These are phyloP conservation scores for Tolypocladium cylindrosporum DNA, from an alignment of 2,329 filamentous ascomycete species.

Conservation along the genomic window DNA sequence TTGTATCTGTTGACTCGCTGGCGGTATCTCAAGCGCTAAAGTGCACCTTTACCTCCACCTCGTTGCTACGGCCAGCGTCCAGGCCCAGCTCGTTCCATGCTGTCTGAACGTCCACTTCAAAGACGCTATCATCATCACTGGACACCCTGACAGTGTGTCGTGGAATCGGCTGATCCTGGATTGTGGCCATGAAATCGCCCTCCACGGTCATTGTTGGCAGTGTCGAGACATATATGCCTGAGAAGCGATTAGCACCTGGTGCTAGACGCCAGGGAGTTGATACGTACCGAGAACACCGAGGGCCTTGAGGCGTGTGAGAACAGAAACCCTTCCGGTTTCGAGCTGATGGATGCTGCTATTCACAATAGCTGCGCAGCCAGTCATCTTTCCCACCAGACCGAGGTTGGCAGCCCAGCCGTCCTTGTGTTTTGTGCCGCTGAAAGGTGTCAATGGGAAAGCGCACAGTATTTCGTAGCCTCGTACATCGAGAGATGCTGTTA, in stretches of 20 bases:
- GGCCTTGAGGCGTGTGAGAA: slow-evolving; percentile 68
- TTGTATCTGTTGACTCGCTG: background rate
- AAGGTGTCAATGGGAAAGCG: slow-evolving; percentile 55
- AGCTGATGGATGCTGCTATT: slow-evolving; percentile 46
- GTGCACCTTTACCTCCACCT: slow-evolving; percentile 59
- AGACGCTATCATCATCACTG: slow-evolving; percentile 41
- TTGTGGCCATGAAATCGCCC: slow-evolving; percentile 61
- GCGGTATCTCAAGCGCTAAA: slow-evolving; percentile 25
- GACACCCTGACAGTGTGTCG: slow-evolving; percentile 52
- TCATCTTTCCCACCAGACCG: slow-evolving; percentile 82
- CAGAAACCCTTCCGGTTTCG: slow-evolving; percentile 47
- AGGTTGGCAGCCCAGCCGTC: slow-evolving; percentile 54
- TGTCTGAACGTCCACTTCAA: slow-evolving; percentile 65
- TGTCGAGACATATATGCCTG: slow-evolving; percentile 65
- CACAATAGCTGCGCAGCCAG: slow-evolving; percentile 69
- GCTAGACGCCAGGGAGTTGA: background rate
- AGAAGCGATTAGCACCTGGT: background rate
- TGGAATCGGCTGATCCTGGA: slow-evolving; percentile 63
- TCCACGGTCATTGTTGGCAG: slow-evolving; percentile 51
- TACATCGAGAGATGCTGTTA: slow-evolving; percentile 52
- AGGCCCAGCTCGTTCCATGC: slow-evolving; percentile 72
- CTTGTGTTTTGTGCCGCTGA: slow-evolving; percentile 30
- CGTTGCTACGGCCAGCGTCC: slow-evolving; percentile 67
- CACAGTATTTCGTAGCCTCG: slow-evolving; percentile 75
- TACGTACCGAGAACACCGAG: slow-evolving; percentile 61